These are phyloP conservation scores for Elasticomyces elasticus DNA, from an alignment of 495 filamentous ascomycete genomes.

Conservation along the genomic window DNA sequence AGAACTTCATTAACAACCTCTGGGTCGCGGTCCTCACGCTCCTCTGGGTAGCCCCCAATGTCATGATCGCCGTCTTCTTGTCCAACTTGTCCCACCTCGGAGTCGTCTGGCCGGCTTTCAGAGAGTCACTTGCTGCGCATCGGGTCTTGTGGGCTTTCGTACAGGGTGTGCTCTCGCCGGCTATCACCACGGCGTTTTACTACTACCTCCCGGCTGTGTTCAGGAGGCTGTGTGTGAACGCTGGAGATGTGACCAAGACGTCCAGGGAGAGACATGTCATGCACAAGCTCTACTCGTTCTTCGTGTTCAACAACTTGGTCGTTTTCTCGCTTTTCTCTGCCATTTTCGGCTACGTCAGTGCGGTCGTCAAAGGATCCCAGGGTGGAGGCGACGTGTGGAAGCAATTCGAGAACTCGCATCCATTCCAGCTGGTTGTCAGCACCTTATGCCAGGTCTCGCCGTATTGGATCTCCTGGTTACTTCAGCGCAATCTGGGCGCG, in stretches of 20 bases:
- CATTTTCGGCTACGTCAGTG: constrained; percentile 59
- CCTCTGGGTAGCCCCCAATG: constrained; percentile 91
- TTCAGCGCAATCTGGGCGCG: constrained; percentile 87
- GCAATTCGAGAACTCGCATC: constrained; percentile 51
- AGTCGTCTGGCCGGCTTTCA: constrained; percentile 68
- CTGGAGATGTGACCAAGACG: constrained; percentile 83
- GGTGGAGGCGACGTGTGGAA: constrained; percentile 51
- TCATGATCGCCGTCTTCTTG: constrained; percentile 86
- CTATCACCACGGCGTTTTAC: constrained; percentile 80
- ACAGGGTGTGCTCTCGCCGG: constrained; percentile 90
- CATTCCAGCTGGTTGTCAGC: constrained; percentile 51
- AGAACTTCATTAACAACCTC: constrained; percentile 64
- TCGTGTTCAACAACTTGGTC: constrained; percentile 93
- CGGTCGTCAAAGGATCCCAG: constrained; percentile 48
- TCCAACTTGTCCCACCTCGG: constrained; percentile 74
- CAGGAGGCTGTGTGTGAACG: constrained; percentile 65
- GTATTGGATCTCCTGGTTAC: constrained; percentile 88
- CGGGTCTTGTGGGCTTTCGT: constrained; percentile 68
- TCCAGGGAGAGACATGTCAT: constrained; percentile 88
- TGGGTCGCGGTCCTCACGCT: constrained; percentile 76
- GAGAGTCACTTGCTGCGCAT: constrained; percentile 49
- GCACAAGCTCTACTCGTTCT: constrained; percentile 86
- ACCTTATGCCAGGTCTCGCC: constrained; percentile 69
- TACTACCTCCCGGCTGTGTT: constrained; percentile 83
- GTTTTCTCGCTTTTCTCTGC: constrained; percentile 85